Conservation (phyloP, 129 eudicot genomes). For the Chrysanthemum lavandulifolium region DNA sequence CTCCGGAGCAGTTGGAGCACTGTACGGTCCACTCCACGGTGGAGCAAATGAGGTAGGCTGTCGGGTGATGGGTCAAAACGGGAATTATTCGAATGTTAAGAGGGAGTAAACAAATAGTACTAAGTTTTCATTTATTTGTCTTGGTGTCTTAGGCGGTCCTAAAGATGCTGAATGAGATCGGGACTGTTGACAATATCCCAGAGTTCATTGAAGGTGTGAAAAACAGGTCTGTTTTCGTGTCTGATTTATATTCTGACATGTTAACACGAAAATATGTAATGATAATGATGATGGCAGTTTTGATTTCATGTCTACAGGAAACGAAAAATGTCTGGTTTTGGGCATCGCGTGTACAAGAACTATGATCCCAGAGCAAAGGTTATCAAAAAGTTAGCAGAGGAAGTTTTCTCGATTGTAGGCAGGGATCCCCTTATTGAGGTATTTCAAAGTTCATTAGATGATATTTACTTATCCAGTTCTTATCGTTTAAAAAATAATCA, state of each 20-base stretch:
- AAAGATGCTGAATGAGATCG: slow-evolving; percentile 95
- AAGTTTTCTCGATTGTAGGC: slow-evolving; percentile 96
- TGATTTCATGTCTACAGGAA: slow-evolving; percentile 46
- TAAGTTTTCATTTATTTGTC: slow-evolving; percentile 3
- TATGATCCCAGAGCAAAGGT: slow-evolving; percentile 98
- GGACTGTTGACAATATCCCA: slow-evolving; percentile 85
- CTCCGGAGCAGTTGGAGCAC: slow-evolving; percentile 99
- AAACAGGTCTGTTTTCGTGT: slow-evolving; percentile 54
- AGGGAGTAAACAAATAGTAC: slow-evolving; percentile 1
- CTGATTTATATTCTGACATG: slow-evolving; percentile 3
- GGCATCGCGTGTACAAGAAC: slow-evolving; percentile 96
- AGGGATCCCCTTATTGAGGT: slow-evolving; percentile 99
- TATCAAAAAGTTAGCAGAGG: slow-evolving; percentile 86
- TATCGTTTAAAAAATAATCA: not conserved
- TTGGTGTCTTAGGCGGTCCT: slow-evolving; percentile 70
- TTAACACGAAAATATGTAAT: not conserved
- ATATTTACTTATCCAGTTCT: slow-evolving; percentile 1
- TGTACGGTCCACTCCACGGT: slow-evolving; percentile 99
- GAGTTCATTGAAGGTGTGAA: slow-evolving; percentile 98
- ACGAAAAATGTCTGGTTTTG: slow-evolving; percentile 98
- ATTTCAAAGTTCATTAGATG: not conserved
- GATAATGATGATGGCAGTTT: not conserved
- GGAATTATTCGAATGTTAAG: not conserved
- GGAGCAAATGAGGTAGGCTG: slow-evolving; percentile 94
- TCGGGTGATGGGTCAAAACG: slow-evolving; percentile 1